These are phyloP conservation scores for Eimeria acervulina DNA, from an alignment of 169 alveolate species.

Conservation along the genomic window DNA sequence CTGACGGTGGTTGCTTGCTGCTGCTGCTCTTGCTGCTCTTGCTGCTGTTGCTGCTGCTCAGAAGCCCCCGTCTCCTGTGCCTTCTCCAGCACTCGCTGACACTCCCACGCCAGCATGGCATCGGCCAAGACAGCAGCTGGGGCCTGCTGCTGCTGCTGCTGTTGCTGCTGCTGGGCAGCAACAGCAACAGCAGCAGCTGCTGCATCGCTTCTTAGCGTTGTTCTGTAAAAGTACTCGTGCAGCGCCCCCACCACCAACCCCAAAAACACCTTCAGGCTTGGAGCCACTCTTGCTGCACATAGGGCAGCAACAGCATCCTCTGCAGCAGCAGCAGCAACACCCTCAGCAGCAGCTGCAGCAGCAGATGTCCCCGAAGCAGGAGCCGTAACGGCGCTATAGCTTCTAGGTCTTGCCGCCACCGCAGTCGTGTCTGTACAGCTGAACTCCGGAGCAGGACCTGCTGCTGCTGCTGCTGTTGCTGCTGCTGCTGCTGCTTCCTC, in stretches of 20 bases:
- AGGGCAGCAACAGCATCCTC: background rate
- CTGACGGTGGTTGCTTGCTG: background rate
- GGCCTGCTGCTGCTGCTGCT: no score
- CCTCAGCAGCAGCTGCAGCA: no score
- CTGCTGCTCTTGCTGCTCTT: background rate
- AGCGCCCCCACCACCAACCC: slow-evolving; percentile 42
- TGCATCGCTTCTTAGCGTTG: background rate
- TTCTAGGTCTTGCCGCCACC: background rate
- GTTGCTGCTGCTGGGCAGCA: no score
- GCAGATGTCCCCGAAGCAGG: background rate
- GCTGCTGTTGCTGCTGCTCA: slow-evolving; percentile 1
- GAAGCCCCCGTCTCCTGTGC: background rate
- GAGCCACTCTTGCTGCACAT: slow-evolving; percentile 33
- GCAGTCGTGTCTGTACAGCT: background rate
- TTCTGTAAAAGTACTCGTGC: slow-evolving; percentile 6
- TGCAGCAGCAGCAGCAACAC: no score
- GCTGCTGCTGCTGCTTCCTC: background rate
- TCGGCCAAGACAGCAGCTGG: background rate
- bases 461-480: background rate
- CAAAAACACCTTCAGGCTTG: slow-evolving; percentile 40
- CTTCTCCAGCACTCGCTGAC: background rate
- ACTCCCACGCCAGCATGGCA: slow-evolving; percentile 8
- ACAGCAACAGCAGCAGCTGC: background rate
- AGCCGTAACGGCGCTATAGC: background rate
- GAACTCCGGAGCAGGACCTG: background rate